Evolutionary conservation across 495 filamentous ascomycete species (phyloP).

Genomic region (Tuber aestivum): DNA sequence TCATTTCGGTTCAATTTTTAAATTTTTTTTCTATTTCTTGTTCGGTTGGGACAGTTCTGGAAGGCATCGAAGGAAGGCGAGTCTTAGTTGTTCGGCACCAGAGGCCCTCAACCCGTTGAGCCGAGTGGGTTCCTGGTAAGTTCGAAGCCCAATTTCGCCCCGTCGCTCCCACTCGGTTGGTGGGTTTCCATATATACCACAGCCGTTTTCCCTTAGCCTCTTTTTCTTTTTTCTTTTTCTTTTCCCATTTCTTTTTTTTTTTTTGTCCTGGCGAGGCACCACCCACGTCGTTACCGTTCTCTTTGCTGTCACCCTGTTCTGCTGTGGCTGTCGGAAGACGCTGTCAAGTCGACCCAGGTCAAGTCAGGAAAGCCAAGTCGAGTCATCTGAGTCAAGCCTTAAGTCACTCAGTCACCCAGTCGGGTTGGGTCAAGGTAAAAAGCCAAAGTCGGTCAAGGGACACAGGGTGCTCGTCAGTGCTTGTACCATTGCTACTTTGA

Average conservation of each 20-base stretch:
- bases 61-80: constrained; percentile 12
- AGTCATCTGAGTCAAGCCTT: background rate
- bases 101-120: constrained; percentile 28
- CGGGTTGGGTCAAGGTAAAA: background rate
- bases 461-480: background rate
- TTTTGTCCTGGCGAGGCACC: constrained; percentile 31
- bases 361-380: background rate
- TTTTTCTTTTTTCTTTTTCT: constrained; percentile 22
- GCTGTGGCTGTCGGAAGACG: constrained; percentile 27
- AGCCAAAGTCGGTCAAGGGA: background rate
- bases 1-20: background rate
- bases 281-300: constrained; percentile 31
- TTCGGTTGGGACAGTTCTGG: constrained; percentile 8
- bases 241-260: constrained; percentile 16
- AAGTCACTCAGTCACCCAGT: background rate
- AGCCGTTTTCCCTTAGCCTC: constrained; percentile 40
- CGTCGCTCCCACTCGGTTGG: constrained; percentile 34
- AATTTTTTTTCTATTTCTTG: background rate
- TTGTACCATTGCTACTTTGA: background rate
- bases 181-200: constrained; percentile 41
- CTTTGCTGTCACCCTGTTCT: constrained; percentile 26
- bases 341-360: background rate
- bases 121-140: constrained; percentile 38
- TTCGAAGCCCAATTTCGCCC: constrained; percentile 27
- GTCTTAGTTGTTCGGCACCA: constrained; percentile 19